Conservation (phyloP, 345 rosid genomes). For the Gossypium australe region DNA sequence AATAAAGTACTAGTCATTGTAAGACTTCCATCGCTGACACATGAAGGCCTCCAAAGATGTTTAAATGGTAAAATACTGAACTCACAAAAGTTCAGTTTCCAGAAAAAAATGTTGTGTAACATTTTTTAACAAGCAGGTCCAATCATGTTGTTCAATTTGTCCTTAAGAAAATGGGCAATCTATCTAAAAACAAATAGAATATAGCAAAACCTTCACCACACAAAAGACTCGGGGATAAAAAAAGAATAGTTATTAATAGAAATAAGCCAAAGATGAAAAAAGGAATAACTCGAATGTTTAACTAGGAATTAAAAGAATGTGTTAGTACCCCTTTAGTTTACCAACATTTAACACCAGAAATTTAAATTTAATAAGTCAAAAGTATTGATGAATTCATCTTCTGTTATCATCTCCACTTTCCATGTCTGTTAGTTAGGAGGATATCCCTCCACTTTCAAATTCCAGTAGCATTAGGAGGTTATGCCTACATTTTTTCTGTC, state of each 20-base stretch:
- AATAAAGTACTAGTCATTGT: background rate
- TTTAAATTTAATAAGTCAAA: background rate
- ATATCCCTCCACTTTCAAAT: background rate
- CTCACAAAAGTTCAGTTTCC: background rate
- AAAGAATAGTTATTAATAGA: background rate
- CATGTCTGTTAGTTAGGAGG: background rate
- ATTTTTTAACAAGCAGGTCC: background rate
- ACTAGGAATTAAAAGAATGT: background rate
- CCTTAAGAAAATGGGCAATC: background rate
- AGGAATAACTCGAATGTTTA: background rate
- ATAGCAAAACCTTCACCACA: background rate
- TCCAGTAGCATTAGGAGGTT: background rate
- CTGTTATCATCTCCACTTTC: background rate
- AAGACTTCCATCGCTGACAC: background rate
- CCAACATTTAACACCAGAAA: background rate
- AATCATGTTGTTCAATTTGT: background rate
- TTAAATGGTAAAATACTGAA: background rate
- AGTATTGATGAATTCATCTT: background rate
- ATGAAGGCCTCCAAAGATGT: background rate
- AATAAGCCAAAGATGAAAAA: background rate
- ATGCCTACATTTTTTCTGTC: background rate
- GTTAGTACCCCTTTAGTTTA: background rate
- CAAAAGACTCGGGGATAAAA: background rate
- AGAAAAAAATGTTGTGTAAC: no score
- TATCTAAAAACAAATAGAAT: background rate